Evolutionary conservation across 257 asterid species (phyloP).

Genomic region (Orobanche coerulescens): DNA sequence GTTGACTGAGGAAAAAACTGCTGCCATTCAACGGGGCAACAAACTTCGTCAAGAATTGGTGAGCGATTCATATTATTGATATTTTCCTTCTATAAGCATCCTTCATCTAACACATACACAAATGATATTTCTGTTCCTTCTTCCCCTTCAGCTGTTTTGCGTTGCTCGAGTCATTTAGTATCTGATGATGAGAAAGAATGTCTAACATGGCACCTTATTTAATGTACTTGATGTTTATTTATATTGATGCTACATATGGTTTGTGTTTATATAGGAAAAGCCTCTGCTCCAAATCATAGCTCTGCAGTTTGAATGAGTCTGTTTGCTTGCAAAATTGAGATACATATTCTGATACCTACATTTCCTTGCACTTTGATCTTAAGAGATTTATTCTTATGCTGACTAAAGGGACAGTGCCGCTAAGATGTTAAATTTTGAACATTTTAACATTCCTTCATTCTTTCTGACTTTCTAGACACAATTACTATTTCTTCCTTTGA

Average conservation of each 20-base stretch:
- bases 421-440: too few relatives aligned
- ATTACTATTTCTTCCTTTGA: too few relatives aligned
- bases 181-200: not conserved
- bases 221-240: not conserved
- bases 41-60: slow-evolving; percentile 79
- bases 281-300: not conserved
- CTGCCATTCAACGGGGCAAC: slow-evolving; percentile 49
- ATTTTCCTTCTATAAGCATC: not conserved
- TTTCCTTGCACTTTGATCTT: too few relatives aligned
- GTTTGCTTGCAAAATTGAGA: too few relatives aligned
- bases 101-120: not conserved
- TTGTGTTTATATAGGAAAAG: too few relatives aligned
- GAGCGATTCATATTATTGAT: slow-evolving; percentile 18
- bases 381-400: too few relatives aligned
- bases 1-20: slow-evolving; percentile 59
- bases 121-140: not conserved
- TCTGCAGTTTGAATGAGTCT: not conserved
- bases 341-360: not conserved
- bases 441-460: too few relatives aligned
- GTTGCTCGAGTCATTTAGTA: not conserved
- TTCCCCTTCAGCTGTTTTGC: not conserved
- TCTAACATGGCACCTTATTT: too few relatives aligned
- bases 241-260: too few relatives aligned
- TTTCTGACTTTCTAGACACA: too few relatives aligned
- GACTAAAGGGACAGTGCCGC: too few relatives aligned